Evolutionary conservation across 441 rosid genomes (phyloP), one percentile per base, ranked within the genome.

Genomic region (Mallotus repandus): DNA sequence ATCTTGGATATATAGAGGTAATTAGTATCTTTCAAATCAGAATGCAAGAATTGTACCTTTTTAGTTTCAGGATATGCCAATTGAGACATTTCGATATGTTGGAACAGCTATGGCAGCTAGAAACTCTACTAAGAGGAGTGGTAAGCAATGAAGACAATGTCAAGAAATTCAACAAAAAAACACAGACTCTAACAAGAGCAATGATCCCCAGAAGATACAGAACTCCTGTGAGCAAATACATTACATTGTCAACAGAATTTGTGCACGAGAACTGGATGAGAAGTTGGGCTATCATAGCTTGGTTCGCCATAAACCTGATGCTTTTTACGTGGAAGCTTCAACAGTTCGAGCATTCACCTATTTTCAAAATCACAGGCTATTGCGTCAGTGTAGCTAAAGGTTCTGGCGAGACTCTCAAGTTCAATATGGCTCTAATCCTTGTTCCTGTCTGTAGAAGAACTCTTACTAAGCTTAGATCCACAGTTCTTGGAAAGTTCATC

Each of bases 101-200:
- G n/a, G 10, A 73, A 25, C 87, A 93, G 98, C 88, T 94, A 81
- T 92, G 97, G 97, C 98, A 94, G 79, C 79, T 94, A 13, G 98
- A 96, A 71, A 77, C 82, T 64, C 83, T 96, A 25, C 81, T 96
- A 18, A 88, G 91, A 45, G 97, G 87, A 72, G 87, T 92, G 96
- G 96, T 87, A 73, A 79, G 79, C 72, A 72, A 76, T 19, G 88
- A 87, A 49, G 82, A 76, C 0, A 76, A 77, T 7, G 67, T 79
- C 3, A 77, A 78, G 29, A 82, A 81, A 53, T 29, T 78, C 55
- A n/a, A 52, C 13, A 77, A 66, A 68, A 83, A 68, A 75, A 73
- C 87, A 19, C 75, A 81, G 8, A 72, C 81, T 43, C 84, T 95
- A n/a, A 81, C 99, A 43, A 87, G 66, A 49, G 87, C 95, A 21